Base-by-base conservation (phyloP, 208 protist species). In the Paratrypanosoma confusum region DNA sequence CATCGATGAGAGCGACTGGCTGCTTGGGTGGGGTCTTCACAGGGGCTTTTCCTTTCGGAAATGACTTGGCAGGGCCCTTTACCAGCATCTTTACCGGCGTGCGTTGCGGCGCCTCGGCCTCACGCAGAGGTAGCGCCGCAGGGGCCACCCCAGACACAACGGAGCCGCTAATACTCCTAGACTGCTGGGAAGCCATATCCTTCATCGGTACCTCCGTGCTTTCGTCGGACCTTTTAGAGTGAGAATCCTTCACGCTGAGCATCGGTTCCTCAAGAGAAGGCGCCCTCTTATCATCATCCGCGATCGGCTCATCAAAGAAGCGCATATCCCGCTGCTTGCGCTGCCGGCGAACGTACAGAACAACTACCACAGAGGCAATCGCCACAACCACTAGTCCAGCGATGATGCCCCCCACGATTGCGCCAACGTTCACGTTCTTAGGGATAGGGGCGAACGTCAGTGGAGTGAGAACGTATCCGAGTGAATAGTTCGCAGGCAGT, bases 221-320 rank as follows among this genome's bases (percentile, higher is more conserved):
- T 5, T 25, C 7, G 39, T 47, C 46, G 14, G 4, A 18, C 35
- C 32, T 24, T 3, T 45, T 39, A 3, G 7, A 6, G 4, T 22
- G 17, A n/a, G n/a, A n/a, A 0, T 44, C 37, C 3, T 31, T 34
- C 3, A 17, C 8, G 18, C 24, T 39, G 5, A 25, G 18, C 5
- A 39, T n/a, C 8, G 20, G 18, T 11, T 11, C 11, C 18, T 21
- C 18, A 22, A 54, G 24, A 14, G 40, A 29, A 6, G 21, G 16
- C 16, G 36, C n/a, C 14, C 22, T 14, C 3, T 33, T 21, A 22
- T 54, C 45, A 14, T 50, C 48, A 32, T n/a, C n/a, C n/a, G n/a
- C n/a, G n/a, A n/a, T n/a, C n/a, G n/a, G n/a, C n/a, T 55, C 49
- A 20, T 56, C 50, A 33, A 56, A 56, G 31, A 56, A 56, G 17